Evolutionary conservation across 2,329 filamentous ascomycete genomes (phyloP).

Genomic region (Neurospora sp.): DNA sequence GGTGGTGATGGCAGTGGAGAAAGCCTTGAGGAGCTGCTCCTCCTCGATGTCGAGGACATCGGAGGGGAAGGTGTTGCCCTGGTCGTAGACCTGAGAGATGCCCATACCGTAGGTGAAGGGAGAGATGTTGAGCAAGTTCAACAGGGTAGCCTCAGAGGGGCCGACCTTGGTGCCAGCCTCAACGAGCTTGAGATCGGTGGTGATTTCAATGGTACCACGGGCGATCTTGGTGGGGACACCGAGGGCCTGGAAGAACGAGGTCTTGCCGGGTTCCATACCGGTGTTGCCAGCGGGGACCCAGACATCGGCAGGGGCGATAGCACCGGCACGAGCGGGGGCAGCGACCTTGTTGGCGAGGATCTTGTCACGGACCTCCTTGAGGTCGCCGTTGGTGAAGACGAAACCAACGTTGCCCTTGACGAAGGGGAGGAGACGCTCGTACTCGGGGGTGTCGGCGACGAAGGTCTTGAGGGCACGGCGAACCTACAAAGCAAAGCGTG

Average conservation of each 20-base stretch:
- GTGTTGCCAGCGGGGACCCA: constrained; percentile 94
- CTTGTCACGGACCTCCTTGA: constrained; percentile 87
- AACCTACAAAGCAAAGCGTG: constrained; percentile 43
- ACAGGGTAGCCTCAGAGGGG: constrained; percentile 93
- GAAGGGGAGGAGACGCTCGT: constrained; percentile 92
- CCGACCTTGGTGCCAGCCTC: constrained; percentile 91
- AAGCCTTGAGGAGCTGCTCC: constrained; percentile 79
- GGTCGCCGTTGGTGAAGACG: constrained; percentile 97
- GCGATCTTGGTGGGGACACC: constrained; percentile 99
- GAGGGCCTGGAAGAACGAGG: constrained; percentile 99
- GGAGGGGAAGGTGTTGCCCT: constrained; percentile 84
- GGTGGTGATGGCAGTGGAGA: constrained; percentile 72
- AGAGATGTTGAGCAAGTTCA: constrained; percentile 99
- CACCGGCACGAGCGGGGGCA: constrained; percentile 95
- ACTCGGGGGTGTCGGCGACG: constrained; percentile 82
- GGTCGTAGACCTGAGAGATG: constrained; percentile 92
- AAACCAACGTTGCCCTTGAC: constrained; percentile 98
- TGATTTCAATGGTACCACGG: constrained; percentile 99
- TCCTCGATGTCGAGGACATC: constrained; percentile 88
- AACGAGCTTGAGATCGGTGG: constrained; percentile 92
- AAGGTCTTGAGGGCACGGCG: constrained; percentile 97
- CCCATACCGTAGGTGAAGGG: constrained; percentile 99
- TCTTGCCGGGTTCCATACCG: constrained; percentile 99
- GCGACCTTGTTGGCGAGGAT: constrained; percentile 96
- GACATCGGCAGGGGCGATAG: constrained; percentile 85